Percentiles rank a stretch among this genome's conserved stretches.
phyloP scores from a whole-genome alignment of 345 rosid genomes.

The Salix purpurea region DNA sequence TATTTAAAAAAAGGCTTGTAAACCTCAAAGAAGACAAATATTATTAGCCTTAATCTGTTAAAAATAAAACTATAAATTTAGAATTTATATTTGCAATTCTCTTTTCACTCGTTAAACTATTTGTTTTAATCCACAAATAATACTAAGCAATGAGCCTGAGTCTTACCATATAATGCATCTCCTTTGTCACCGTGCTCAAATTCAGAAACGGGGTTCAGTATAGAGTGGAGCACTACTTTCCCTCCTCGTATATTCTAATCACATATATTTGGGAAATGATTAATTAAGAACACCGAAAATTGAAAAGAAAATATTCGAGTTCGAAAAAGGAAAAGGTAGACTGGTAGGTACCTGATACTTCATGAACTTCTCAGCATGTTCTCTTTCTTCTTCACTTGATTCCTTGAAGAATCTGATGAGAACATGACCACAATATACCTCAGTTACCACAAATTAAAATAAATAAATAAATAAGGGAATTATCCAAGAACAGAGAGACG shows the following conservation, averaged over 20 bases:
- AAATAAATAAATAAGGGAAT: not conserved
- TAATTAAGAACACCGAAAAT: not conserved
- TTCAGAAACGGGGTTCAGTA: conserved; percentile 55
- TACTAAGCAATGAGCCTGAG: not conserved
- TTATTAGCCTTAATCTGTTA: too few species aligned
- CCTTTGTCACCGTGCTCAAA: conserved; percentile 87
- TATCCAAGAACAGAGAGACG: not conserved
- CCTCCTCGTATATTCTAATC: conserved; percentile 77
- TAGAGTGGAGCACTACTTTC: conserved; percentile 60
- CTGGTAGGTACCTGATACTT: conserved; percentile 53
- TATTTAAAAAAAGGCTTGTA: too few species aligned
- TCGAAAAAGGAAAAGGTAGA: not conserved
- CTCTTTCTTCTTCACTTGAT: conserved; percentile 85
- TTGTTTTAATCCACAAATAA: not conserved
- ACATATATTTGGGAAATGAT: not conserved
- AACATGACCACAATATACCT: not conserved
- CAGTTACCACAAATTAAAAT: not conserved
- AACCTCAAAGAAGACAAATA: too few species aligned
- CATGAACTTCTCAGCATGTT: conserved; percentile 78
- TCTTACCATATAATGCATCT: conserved; percentile 79
- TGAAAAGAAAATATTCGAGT: not conserved
- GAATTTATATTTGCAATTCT: too few species aligned
- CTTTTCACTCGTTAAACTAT: too few species aligned
- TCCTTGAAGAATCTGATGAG: conserved; percentile 71
- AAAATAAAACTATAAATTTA: too few species aligned